Conservation (phyloP, 1,139 yeast genomes). For the Nematodospora anomalae region DNA sequence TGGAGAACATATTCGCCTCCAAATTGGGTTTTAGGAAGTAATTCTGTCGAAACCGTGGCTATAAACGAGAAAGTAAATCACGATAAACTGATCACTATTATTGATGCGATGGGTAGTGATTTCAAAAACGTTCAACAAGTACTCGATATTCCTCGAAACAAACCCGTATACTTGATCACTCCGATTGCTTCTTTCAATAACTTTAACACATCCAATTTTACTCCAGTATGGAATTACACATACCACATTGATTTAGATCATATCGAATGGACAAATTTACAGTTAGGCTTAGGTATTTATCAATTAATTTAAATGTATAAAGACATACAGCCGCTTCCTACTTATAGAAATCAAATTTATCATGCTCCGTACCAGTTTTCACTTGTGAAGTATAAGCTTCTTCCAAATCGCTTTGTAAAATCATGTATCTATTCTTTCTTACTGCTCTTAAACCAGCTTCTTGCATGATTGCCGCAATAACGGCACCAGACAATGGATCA, state of each 20-base stretch:
- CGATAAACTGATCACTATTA: slow-evolving; percentile 17
- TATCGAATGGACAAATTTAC: slow-evolving; percentile 54
- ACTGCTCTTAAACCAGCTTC: slow-evolving; percentile 99
- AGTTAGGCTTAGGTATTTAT: slow-evolving; percentile 62
- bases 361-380: slow-evolving; percentile 92
- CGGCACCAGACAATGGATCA: slow-evolving; percentile 96
- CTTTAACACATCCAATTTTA: slow-evolving; percentile 16
- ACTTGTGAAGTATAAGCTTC: slow-evolving; percentile 98
- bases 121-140: slow-evolving; percentile 22
- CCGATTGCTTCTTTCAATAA: slow-evolving; percentile 48
- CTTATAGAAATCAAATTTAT: slow-evolving; percentile 96
- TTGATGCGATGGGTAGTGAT: slow-evolving; percentile 63
- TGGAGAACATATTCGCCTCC: slow-evolving; percentile 97
- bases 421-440: slow-evolving; percentile 95
- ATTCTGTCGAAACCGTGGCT: slow-evolving; percentile 17
- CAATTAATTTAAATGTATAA: slow-evolving; percentile 32
- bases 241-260: slow-evolving; percentile 70
- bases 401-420: slow-evolving; percentile 91
- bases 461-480: slow-evolving; percentile 99
- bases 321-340: slow-evolving; percentile 27
- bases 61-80: slow-evolving; percentile 16
- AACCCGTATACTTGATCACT: slow-evolving; percentile 37
- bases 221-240: slow-evolving; percentile 42
- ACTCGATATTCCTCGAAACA: slow-evolving; percentile 14
- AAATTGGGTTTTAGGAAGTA: slow-evolving; percentile 69